phyloP scores from a whole-genome alignment of 2,329 filamentous ascomycete genomes.

The Plectosphaerella plurivora region DNA sequence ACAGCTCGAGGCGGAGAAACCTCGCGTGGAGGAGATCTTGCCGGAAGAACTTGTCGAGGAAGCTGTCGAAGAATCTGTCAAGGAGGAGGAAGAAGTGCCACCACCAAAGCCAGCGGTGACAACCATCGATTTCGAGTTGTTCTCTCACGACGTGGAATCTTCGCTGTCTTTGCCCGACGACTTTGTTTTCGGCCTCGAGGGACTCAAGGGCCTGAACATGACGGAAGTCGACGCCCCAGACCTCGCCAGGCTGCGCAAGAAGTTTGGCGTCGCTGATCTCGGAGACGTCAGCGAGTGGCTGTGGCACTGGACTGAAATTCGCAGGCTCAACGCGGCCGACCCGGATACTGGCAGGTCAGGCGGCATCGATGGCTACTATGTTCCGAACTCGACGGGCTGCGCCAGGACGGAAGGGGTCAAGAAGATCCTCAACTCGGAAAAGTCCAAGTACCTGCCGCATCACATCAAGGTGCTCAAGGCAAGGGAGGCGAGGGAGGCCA shows the following conservation, averaged over 20 bases:
- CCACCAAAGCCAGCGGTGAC: constrained; percentile 20
- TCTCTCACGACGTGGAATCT: constrained; percentile 41
- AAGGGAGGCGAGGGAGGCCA: constrained; percentile 84
- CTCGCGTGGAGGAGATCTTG: constrained; percentile 9
- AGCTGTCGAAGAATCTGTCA: not conserved
- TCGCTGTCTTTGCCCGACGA: constrained; percentile 40
- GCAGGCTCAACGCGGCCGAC: constrained; percentile 45
- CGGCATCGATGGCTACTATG: constrained; percentile 65
- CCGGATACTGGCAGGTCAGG: constrained; percentile 28
- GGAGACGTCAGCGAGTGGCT: constrained; percentile 51
- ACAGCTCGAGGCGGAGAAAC: constrained; percentile 43
- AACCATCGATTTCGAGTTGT: constrained; percentile 39
- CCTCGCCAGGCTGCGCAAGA: constrained; percentile 42
- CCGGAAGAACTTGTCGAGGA: constrained; percentile 15
- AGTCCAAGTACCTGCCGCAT: constrained; percentile 96
- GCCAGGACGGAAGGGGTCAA: constrained; percentile 91
- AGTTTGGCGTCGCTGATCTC: constrained; percentile 37
- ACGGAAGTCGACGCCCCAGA: constrained; percentile 44
- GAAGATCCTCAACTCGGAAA: constrained; percentile 94
- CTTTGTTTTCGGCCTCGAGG: constrained; percentile 29
- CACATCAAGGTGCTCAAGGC: constrained; percentile 93
- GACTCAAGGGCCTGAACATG: constrained; percentile 39
- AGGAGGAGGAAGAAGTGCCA: constrained; percentile 49
- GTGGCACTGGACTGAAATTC: constrained; percentile 52
- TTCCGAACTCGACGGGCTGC: constrained; percentile 78